These are phyloP conservation scores for Boletus barrowsii DNA, from an alignment of 768 basidiomycete species.

Conservation along the genomic window DNA sequence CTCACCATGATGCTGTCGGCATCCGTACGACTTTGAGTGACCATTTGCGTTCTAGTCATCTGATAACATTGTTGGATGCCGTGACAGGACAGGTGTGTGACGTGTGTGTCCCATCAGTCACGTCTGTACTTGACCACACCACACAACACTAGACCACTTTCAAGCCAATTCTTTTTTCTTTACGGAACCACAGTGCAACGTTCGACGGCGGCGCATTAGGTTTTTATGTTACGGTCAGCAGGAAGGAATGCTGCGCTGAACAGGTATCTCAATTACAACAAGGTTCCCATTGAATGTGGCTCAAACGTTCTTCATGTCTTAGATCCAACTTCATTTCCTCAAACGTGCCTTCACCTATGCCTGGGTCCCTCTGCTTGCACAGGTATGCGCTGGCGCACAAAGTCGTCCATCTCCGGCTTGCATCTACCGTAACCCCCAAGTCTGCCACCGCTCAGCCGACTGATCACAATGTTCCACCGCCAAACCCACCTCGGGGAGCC, in stretches of 20 bases:
- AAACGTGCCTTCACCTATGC: background rate
- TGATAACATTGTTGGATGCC: background rate
- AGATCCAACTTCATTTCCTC: slow-evolving; percentile 20
- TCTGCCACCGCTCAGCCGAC: slow-evolving; percentile 12
- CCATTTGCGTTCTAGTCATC: too few relatives aligned
- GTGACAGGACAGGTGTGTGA: slow-evolving; percentile 8
- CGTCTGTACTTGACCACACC: background rate
- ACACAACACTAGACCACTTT: background rate
- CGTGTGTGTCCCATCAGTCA: background rate
- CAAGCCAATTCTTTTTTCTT: background rate
- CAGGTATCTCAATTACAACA: slow-evolving; percentile 28
- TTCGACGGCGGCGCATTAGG: slow-evolving; percentile 8
- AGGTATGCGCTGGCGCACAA: background rate
- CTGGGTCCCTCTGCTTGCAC: background rate
- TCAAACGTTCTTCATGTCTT: background rate
- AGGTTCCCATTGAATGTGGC: background rate
- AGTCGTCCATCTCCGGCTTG: slow-evolving; percentile 14
- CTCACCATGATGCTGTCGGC: too few relatives aligned
- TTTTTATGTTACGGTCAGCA: slow-evolving; percentile 41
- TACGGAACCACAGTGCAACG: slow-evolving; percentile 6
- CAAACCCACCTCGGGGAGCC: slow-evolving; percentile 34
- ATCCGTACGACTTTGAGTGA: too few relatives aligned
- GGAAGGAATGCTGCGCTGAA: slow-evolving; percentile 38
- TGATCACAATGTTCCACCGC: slow-evolving; percentile 26
- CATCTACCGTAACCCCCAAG: slow-evolving; percentile 32